phyloP scores from a whole-genome alignment of 805 yeast genomes.

The Candida nitratophila region DNA sequence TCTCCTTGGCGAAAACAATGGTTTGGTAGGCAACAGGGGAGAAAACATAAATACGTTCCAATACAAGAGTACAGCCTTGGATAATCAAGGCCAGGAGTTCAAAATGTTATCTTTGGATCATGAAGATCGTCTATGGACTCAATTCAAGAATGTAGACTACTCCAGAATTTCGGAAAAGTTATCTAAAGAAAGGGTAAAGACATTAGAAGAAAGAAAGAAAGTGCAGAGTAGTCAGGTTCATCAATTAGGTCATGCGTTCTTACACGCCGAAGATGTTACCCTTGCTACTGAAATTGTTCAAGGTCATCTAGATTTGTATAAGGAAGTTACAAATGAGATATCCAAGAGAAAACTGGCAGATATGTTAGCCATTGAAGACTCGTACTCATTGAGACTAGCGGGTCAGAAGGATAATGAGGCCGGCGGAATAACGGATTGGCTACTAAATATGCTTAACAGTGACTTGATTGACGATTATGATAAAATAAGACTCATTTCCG shows the following conservation, averaged over 20 bases:
- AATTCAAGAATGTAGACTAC: conserved; percentile 15
- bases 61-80: conserved; percentile 1
- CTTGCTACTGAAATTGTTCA: conserved; percentile 16
- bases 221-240: conserved; percentile 10
- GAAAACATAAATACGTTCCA: background rate
- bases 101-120: background rate
- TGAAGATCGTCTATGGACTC: conserved; percentile 18
- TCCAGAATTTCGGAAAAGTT: background rate
- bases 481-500: conserved; percentile 64
- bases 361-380: conserved; percentile 81
- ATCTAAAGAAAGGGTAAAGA: background rate
- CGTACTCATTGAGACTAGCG: conserved; percentile 63
- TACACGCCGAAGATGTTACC: conserved; percentile 19
- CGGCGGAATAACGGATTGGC: conserved; percentile 40
- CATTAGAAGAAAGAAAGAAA: background rate
- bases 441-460: conserved; percentile 42
- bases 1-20: conserved; percentile 18
- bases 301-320: conserved; percentile 31
- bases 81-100: background rate
- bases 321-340: conserved; percentile 56
- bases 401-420: conserved; percentile 55
- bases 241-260: conserved; percentile 21
- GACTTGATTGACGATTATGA: conserved; percentile 39
- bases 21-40: conserved; percentile 25
- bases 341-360: conserved; percentile 54